Evolutionary conservation across 306 rosid genomes (phyloP).

Genomic region (Quercus cerris): DNA sequence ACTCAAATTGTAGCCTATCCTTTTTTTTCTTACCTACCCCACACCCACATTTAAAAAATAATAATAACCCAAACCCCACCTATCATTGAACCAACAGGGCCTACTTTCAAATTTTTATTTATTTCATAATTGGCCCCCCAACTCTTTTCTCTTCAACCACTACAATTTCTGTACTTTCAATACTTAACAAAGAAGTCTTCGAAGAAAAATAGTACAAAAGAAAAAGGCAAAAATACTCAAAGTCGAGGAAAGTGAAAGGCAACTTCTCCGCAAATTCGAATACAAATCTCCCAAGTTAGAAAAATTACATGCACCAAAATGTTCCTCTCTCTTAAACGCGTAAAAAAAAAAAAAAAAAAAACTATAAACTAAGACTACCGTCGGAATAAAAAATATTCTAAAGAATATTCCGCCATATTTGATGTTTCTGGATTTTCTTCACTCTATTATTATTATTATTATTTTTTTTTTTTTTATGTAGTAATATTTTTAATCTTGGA

Average conservation of each 20-base stretch:
- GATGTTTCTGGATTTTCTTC: background rate
- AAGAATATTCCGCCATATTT: slow-evolving; percentile 19
- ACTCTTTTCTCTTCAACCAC: background rate
- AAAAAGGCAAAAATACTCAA: background rate
- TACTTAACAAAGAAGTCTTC: background rate
- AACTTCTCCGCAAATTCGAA: background rate
- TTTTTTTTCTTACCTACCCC: slow-evolving; percentile 30
- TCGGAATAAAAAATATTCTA: background rate
- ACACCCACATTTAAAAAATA: slow-evolving; percentile 7
- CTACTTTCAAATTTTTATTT: background rate
- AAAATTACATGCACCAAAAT: slow-evolving; percentile 6
- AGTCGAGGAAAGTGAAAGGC: background rate
- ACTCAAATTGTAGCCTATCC: slow-evolving; percentile 6
- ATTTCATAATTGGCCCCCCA: slow-evolving; percentile 17
- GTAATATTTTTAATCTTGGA: slow-evolving; percentile 42
- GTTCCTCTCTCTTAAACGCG: slow-evolving; percentile 9
- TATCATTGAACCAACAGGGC: slow-evolving; percentile 37
- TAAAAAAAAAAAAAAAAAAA: background rate
- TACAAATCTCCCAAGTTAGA: slow-evolving; percentile 22
- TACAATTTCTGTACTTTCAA: background rate
- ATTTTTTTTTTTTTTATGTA: background rate
- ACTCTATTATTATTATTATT: background rate
- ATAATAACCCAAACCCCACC: slow-evolving; percentile 27
- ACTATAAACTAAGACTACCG: background rate
- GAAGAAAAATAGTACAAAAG: background rate